Conservation (phyloP, 1,284 basidiomycete species). For the Megacollybia platyphylla region DNA sequence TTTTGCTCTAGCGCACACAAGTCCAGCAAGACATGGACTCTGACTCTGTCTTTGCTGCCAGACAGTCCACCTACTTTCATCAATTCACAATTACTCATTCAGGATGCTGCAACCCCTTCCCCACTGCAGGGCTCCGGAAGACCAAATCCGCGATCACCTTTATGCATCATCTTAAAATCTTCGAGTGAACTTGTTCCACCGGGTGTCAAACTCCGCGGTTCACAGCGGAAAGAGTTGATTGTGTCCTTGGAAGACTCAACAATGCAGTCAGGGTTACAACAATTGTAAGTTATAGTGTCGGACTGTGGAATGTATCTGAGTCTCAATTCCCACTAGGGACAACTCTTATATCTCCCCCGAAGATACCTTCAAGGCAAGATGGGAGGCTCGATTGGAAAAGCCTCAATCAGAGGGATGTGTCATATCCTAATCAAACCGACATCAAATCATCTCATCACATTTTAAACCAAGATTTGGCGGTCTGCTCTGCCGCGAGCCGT, state of each 20-base stretch:
- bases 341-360: background rate
- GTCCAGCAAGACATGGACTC: slow-evolving; percentile 37
- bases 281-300: background rate
- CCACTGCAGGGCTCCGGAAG: slow-evolving; percentile 8
- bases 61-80: slow-evolving; percentile 49
- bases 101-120: slow-evolving; percentile 14
- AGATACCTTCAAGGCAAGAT: background rate
- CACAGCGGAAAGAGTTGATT: background rate
- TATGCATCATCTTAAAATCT: background rate
- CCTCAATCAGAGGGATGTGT: background rate
- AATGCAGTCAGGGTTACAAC: background rate
- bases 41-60: slow-evolving; percentile 39
- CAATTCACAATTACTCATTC: slow-evolving; percentile 42
- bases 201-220: background rate
- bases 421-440: background rate
- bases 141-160: slow-evolving; percentile 3
- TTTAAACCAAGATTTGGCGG: slow-evolving; percentile 51
- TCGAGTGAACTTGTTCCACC: background rate
- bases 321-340: background rate
- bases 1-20: slow-evolving; percentile 30
- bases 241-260: background rate
- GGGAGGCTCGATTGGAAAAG: background rate
- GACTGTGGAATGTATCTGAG: background rate
- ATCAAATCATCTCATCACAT: slow-evolving; percentile 17
- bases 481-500: slow-evolving; percentile 43